phyloP scores from a whole-genome alignment of 2,329 filamentous ascomycete species.

The Neonectria ditissima region DNA sequence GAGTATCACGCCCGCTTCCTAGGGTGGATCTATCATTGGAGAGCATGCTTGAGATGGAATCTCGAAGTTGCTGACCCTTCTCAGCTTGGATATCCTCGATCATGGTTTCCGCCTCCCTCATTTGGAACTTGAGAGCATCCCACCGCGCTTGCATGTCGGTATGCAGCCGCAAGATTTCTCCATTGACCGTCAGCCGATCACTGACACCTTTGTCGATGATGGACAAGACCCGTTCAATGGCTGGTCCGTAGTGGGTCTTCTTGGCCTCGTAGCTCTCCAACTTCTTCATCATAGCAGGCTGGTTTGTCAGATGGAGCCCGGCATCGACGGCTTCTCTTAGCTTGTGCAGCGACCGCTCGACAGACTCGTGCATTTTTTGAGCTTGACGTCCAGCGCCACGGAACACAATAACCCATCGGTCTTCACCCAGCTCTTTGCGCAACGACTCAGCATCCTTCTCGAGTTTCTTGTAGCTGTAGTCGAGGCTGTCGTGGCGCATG shows the following conservation, averaged over 20 bases:
- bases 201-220: conserved; percentile 97
- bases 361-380: conserved; percentile 96
- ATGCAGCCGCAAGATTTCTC: conserved; percentile 89
- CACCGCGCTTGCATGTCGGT: conserved; percentile 88
- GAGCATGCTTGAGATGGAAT: conserved; percentile 92
- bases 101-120: conserved; percentile 79
- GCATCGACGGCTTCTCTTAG: conserved; percentile 83
- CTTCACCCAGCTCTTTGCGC: conserved; percentile 90
- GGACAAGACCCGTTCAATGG: conserved; percentile 88
- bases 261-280: conserved; percentile 95
- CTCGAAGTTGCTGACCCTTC: conserved; percentile 81
- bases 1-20: conserved; percentile 77
- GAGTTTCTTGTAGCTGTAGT: conserved; percentile 88
- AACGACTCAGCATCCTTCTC: conserved; percentile 91
- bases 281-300: conserved; percentile 78
- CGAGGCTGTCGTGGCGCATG: conserved; percentile 77
- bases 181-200: conserved; percentile 95
- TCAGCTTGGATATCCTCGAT: conserved; percentile 79
- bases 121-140: conserved; percentile 79
- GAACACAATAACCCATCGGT: conserved; percentile 96
- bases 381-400: conserved; percentile 91
- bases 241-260: conserved; percentile 92
- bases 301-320: conserved; percentile 78
- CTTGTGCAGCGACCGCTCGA: conserved; percentile 87
- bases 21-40: conserved; percentile 82